A percentile compares a stretch with the other conserved stretches of the same genome.
phyloP scores from a whole-genome alignment of 2,329 filamentous ascomycete genomes.

The Thermoascus crustaceus region DNA sequence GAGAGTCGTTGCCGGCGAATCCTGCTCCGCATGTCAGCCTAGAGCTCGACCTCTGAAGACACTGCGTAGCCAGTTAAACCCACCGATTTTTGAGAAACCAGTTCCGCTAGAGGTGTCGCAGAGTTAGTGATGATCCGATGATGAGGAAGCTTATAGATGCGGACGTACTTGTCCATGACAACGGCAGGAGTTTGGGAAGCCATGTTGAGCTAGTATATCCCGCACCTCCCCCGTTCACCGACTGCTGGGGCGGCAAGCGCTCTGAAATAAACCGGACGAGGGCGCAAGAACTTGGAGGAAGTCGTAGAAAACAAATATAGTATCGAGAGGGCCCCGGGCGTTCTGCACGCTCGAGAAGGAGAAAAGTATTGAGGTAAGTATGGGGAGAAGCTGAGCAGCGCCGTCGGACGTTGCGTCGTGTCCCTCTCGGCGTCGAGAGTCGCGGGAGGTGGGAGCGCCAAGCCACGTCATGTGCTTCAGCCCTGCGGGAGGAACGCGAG shows the following conservation, averaged over 20 bases:
- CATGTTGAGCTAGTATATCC: constrained; percentile 50
- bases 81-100: constrained; percentile 98
- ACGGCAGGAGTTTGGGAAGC: constrained; percentile 98
- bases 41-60: constrained; percentile 8
- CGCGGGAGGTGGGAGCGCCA: constrained; percentile 7
- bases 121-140: constrained; percentile 27
- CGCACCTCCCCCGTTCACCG: constrained; percentile 3
- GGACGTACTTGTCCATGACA: constrained; percentile 99
- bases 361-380: not conserved
- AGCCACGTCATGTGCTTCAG: constrained; percentile 12
- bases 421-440: not conserved
- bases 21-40: constrained; percentile 48
- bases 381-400: constrained; percentile 1
- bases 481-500: too few relatives aligned
- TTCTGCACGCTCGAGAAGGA: too few relatives aligned
- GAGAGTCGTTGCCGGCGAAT: constrained; percentile 98
- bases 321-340: too few relatives aligned
- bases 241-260: not conserved
- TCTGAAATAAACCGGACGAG: not conserved
- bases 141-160: constrained; percentile 16
- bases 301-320: too few relatives aligned
- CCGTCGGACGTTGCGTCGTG: constrained; percentile 1
- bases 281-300: too few relatives aligned
- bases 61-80: constrained; percentile 21
- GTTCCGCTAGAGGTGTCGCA: constrained; percentile 64